These are phyloP conservation scores for Volvox reticuliferus DNA, from an alignment of 139 green algal species.

Conservation along the genomic window DNA sequence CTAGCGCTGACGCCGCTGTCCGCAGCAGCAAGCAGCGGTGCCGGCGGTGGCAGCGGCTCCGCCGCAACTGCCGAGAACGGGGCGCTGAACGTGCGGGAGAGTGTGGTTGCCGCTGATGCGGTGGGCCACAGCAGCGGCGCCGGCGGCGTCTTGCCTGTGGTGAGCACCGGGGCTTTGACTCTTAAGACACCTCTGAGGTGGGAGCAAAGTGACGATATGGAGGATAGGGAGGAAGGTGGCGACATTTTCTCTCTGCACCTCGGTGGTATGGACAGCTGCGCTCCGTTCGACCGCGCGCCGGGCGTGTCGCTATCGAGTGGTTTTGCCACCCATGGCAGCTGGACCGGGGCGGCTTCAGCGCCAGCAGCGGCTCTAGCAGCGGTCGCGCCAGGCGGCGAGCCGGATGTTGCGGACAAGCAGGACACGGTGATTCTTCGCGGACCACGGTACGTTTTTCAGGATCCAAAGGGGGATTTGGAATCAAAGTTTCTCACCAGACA, in stretches of 20 bases:
- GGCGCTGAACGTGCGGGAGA: not conserved
- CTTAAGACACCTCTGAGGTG: slow-evolving; percentile 13
- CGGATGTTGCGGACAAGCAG: not conserved
- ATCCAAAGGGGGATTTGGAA: not conserved
- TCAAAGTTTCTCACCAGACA: too few relatives aligned
- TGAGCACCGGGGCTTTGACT: not conserved
- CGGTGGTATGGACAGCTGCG: slow-evolving; percentile 23
- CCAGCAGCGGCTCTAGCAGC: not conserved
- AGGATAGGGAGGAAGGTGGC: slow-evolving; percentile 10
- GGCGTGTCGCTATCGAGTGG: not conserved
- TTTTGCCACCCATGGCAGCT: not conserved
- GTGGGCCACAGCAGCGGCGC: not conserved
- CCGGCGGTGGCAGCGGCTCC: not conserved
- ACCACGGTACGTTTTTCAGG: not conserved
- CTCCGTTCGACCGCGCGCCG: not conserved
- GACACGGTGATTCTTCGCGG: not conserved
- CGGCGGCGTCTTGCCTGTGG: not conserved
- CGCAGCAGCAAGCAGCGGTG: not conserved
- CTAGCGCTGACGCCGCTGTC: not conserved
- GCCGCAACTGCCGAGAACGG: not conserved
- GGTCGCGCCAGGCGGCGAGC: not conserved
- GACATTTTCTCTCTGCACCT: slow-evolving; percentile 37
- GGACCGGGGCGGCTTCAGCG: not conserved
- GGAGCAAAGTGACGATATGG: not conserved
- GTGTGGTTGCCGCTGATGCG: not conserved